Evolutionary conservation across 164 flowering plant genomes (phyloP).

Genomic region (Vitis riparia): DNA sequence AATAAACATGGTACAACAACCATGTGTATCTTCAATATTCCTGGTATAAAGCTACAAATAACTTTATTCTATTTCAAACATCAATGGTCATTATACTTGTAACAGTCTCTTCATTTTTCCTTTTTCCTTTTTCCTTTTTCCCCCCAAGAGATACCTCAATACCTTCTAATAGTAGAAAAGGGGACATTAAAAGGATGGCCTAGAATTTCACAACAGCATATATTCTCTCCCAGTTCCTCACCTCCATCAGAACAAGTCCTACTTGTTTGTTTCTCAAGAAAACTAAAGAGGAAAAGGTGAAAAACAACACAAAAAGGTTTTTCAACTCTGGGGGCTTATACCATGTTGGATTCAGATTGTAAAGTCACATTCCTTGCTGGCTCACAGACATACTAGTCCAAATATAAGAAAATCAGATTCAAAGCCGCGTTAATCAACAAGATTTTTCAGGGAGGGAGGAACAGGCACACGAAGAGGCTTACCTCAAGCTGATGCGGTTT

Average conservation of each 20-base stretch:
- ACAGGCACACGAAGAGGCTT: no score
- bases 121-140: neutral
- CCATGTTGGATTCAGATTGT: no score
- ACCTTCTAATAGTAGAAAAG: slow-evolving; percentile 10
- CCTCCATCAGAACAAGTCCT: slow-evolving; percentile 9
- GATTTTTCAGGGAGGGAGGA: no score
- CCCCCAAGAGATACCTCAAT: slow-evolving; percentile 18
- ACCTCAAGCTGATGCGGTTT: no score
- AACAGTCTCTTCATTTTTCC: neutral
- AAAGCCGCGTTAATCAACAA: no score
- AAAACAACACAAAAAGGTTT: no score
- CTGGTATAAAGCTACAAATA: neutral
- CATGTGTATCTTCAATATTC: no score
- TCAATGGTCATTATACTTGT: neutral
- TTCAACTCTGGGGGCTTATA: no score
- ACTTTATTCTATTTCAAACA: neutral
- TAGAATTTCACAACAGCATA: slow-evolving; percentile 15
- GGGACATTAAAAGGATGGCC: slow-evolving; percentile 13
- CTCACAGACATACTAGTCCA: no score
- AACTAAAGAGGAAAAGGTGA: neutral
- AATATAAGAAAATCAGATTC: no score
- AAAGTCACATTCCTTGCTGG: no score
- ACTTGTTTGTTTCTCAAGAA: neutral
- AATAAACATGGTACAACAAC: no score
- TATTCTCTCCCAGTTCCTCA: slow-evolving; percentile 11